Percentiles rank a stretch among this genome's conserved stretches.
Conservation (phyloP, 164 flowering plant genomes). For the Kingdonia uniflora region DNA sequence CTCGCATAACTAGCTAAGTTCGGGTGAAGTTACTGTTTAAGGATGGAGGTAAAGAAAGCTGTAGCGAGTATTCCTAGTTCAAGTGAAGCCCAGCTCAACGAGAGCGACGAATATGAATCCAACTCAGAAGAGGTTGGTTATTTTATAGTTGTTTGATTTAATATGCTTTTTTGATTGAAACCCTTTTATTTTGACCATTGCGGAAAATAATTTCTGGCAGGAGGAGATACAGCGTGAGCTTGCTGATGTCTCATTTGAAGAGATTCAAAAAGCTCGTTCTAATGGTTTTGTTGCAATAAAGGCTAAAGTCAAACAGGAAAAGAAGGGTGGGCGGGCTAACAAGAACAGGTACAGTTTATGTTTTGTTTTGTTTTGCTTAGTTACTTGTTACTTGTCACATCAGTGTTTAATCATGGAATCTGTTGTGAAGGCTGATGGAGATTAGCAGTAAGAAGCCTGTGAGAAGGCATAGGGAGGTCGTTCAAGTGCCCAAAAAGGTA, state of each 20-base stretch:
- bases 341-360: constrained; percentile 50
- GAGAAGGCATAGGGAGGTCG: constrained; percentile 54
- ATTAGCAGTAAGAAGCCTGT: constrained; percentile 75
- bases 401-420: constrained; percentile 4
- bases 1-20: too few species aligned
- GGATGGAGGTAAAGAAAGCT: constrained; percentile 18
- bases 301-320: constrained; percentile 27
- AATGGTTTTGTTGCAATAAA: constrained; percentile 38
- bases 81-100: constrained; percentile 25
- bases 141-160: not conserved
- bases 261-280: constrained; percentile 57
- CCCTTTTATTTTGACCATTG: not conserved
- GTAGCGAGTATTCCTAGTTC: constrained; percentile 8
- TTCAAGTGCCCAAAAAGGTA: constrained; percentile 74
- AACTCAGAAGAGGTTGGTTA: constrained; percentile 38
- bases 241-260: constrained; percentile 67
- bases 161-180: not conserved
- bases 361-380: too few species aligned
- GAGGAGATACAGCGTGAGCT: constrained; percentile 55
- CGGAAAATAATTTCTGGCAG: constrained; percentile 9
- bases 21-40: too few species aligned
- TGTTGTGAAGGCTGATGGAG: constrained; percentile 66
- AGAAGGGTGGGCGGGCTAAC: constrained; percentile 44
- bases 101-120: constrained; percentile 20
- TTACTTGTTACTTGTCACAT: not conserved